phyloP scores from a whole-genome alignment of 371 early-diverging fungal species.

The Mortierella sp. region DNA sequence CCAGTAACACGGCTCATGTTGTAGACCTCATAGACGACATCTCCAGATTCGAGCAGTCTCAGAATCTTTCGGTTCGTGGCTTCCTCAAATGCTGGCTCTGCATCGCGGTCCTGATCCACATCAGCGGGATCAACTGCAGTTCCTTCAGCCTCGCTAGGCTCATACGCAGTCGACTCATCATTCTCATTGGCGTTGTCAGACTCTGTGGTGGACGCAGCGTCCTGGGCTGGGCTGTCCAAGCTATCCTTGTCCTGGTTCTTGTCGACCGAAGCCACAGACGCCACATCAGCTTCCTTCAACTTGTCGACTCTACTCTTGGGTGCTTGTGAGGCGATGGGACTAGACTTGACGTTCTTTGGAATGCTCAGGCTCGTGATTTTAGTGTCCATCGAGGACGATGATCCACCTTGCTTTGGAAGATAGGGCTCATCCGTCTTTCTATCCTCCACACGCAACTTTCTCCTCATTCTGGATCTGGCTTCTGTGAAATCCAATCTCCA shows the following conservation, averaged over 20 bases:
- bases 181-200: conserved; percentile 23
- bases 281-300: conserved; percentile 46
- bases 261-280: conserved; percentile 37
- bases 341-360: conserved; percentile 49
- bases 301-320: conserved; percentile 36
- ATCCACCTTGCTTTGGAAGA: conserved; percentile 50
- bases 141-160: conserved; percentile 2
- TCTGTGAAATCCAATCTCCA: conserved; percentile 86
- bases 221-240: conserved; percentile 16
- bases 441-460: conserved; percentile 49
- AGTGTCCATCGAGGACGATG: conserved; percentile 32
- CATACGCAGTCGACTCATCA: conserved; percentile 9
- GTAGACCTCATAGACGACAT: conserved; percentile 78
- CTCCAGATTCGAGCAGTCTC: conserved; percentile 78
- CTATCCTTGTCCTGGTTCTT: conserved; percentile 34
- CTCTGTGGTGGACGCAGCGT: conserved; percentile 15
- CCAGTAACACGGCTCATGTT: conserved; percentile 82
- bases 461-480: conserved; percentile 59
- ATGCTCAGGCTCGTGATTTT: conserved; percentile 49
- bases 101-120: conserved; percentile 62
- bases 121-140: conserved; percentile 7
- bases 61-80: conserved; percentile 80
- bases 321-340: conserved; percentile 22
- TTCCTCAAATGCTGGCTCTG: conserved; percentile 73
- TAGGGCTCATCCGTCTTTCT: conserved; percentile 48